Evolutionary conservation across 2,329 filamentous ascomycete genomes (phyloP), one percentile per base, ranked within the genome.

Genomic region (Neonectria coccinea): DNA sequence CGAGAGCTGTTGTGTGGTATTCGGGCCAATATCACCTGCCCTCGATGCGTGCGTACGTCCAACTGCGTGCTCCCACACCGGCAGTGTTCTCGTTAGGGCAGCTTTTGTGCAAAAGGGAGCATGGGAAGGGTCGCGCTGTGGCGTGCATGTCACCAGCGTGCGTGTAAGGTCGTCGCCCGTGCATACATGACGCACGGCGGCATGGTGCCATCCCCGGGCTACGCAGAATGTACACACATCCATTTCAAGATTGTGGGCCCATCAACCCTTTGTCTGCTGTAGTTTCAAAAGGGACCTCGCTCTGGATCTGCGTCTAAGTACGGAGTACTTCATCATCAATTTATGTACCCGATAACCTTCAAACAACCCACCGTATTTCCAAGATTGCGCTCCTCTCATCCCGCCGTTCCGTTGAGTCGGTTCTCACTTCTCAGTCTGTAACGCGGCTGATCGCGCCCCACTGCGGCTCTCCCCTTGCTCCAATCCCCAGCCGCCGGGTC

Each of bases 401-500:
- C 36, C 41, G 9, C 39, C 9, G 20, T 44, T 20, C 45, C 47
- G 39, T 33, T 29, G 52, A 56, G 39, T 62, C 45, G 39, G 39
- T 50, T 33, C 48, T 54, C 29, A 6, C n/a, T 57, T 33, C 48
- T 50, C 29, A 6, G 20, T 57, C 54, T 47, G 33, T 57, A 51
- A 45, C 29, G 51, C 42, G 27, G 36, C n/a, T 41, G 20, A 44
- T 18, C 18, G 29, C 48, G 45, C 65, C 69, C 69, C 69, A 71
- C 69, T 70, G 48, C 58, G 65, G 62, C 59, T 61, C 64, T 50
- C 54, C 61, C 61, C 64, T 52, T 7, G 39, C n/a, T n/a, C 48
- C 48, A 50, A 70, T 71, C 56, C 69, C 69, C 70, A 71, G 57
- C 56, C 52, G 65, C 69, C 63, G 69, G 69, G 67, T 70, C 60